A percentile compares a stretch with the other conserved stretches of the same genome.
These are phyloP conservation scores for Marasmius tenuissimus DNA, from an alignment of 1,284 basidiomycete genomes.

Conservation along the genomic window DNA sequence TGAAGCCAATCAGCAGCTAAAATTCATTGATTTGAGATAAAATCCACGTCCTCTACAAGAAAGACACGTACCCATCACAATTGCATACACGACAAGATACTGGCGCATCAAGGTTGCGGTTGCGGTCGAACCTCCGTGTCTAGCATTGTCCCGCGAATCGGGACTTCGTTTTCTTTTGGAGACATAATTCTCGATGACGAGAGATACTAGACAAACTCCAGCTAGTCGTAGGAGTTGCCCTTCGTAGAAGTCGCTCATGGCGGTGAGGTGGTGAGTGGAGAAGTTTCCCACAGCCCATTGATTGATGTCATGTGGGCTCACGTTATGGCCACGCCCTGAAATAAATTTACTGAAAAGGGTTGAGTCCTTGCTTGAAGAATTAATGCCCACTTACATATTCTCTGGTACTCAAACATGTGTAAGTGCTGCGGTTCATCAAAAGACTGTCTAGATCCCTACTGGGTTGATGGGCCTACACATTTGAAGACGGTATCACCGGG, in stretches of 20 bases:
- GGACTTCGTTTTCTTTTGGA: constrained; percentile 27
- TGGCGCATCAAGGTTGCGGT: constrained; percentile 47
- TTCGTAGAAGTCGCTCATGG: constrained; percentile 46
- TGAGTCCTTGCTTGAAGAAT: too few species aligned
- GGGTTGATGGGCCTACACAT: too few species aligned
- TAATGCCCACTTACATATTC: too few species aligned
- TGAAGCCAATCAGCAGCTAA: constrained; percentile 78
- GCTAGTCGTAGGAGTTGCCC: constrained; percentile 47
- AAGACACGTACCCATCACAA: constrained; percentile 63
- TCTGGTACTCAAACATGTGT: too few species aligned
- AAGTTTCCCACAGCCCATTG: too few species aligned
- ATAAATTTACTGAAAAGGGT: too few species aligned
- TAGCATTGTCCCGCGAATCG: constrained; percentile 20
- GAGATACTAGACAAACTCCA: constrained; percentile 41
- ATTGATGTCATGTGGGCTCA: too few species aligned
- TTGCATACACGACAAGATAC: constrained; percentile 66
- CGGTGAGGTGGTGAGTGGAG: background rate
- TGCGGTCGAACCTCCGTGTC: constrained; percentile 2
- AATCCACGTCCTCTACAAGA: background rate
- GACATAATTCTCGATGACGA: constrained; percentile 47
- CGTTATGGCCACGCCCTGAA: too few species aligned
- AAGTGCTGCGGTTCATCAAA: too few species aligned
- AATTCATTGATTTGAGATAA: constrained; percentile 7
- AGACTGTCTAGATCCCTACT: too few species aligned
- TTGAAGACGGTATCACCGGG: too few species aligned